Evolutionary conservation across 139 green algal species (phyloP), one percentile per base, ranked within the genome.

Genomic region (Haematococcus lacustris): DNA sequence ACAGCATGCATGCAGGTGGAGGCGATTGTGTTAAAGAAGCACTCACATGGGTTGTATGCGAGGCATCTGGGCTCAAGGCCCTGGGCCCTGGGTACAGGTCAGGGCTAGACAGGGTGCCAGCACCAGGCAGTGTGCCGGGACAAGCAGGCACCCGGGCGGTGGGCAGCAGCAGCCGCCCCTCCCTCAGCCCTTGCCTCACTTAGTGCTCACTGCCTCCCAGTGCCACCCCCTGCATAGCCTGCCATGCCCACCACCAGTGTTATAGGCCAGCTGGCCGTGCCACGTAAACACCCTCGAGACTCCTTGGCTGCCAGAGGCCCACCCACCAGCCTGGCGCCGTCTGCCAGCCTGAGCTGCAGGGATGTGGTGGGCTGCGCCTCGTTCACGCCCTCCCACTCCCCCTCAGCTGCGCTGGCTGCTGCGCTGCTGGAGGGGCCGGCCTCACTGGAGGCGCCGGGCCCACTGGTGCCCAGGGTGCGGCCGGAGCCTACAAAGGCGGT

Each of bases 271-370:
- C 47, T 57, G 47, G 21, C 47, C 21, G 47, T 57, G 47, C 21
- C 47, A 57, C 47, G 47, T 57, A 13, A 28, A 21, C 47, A 57
- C 21, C 21, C 13, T 28, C 47, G 47, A 57, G 47, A 21, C 21
- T 57, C 21, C 47, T 28, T 28, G 21, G 21, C 47, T 21, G 47
- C 13, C 13, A 28, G 47, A 21, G 21, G 47, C 47, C 47, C 47
- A 57, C 47, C 47, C 37, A 90, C 87, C 83, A 93, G 83, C 47
- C 92, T 79, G 0, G 76, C 86, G 47, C 92, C 91, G 70, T 97
- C 92, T 7, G 79, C 76, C 74, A 97, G 78, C 0, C 91, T 77
- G n/a, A 97, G 75, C 87, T 97, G 91, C 38, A 97, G 78, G 7
- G 85, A 92, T 1, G 92, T 97, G 40, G 77, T 85, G 30, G 92